Conservation (phyloP, 2,329 filamentous ascomycete genomes). For the Volutella citrinella region DNA sequence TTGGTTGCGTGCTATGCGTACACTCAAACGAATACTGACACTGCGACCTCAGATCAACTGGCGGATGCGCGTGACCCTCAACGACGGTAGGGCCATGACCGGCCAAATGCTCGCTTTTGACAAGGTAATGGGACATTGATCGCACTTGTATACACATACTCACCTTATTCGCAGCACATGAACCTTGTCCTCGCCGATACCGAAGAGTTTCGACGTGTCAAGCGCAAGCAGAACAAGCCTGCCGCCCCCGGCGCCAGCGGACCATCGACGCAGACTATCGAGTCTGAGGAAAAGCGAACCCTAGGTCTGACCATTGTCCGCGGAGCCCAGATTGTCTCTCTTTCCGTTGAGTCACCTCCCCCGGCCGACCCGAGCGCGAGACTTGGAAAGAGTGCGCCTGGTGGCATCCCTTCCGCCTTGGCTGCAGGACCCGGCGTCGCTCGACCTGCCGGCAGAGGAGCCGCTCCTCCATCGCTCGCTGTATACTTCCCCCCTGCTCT, state of each 20-base stretch:
- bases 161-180: conserved; percentile 70
- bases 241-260: conserved; percentile 61
- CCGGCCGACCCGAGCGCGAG: conserved; percentile 89
- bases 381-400: conserved; percentile 72
- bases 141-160: conserved; percentile 1
- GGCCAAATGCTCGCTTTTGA: conserved; percentile 98
- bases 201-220: conserved; percentile 92
- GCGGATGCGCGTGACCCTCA: conserved; percentile 95
- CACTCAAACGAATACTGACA: conserved; percentile 11
- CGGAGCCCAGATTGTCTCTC: conserved; percentile 89
- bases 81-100: conserved; percentile 93
- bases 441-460: conserved; percentile 84
- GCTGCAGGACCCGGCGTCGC: conserved; percentile 85
- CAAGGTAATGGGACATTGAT: conserved; percentile 58
- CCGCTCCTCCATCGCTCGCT: conserved; percentile 70
- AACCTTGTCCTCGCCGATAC: conserved; percentile 98
- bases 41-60: conserved; percentile 78
- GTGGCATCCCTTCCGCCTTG: conserved; percentile 67
- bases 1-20: conserved; percentile 6
- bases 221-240: conserved; percentile 76
- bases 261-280: conserved; percentile 64
- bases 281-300: conserved; percentile 96
- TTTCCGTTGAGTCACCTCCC: conserved; percentile 93
- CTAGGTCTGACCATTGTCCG: conserved; percentile 92
- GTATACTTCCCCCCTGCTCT: conserved; percentile 40